These are phyloP conservation scores for Cocos nucifera DNA, from an alignment of 176 grass and related monocot species.

Conservation along the genomic window DNA sequence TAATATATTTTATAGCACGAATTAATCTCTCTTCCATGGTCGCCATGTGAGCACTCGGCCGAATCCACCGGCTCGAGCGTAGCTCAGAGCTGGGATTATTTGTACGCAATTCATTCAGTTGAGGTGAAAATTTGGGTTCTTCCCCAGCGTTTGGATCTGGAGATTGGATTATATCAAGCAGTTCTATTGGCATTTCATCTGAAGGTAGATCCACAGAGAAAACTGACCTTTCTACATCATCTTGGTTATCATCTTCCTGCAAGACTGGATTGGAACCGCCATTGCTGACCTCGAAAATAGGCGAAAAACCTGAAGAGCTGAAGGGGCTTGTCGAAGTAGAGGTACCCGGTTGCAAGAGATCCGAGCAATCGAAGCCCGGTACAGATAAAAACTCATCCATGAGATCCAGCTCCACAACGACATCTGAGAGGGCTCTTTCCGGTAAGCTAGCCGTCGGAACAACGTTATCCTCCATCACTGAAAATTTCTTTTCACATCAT, in stretches of 20 bases:
- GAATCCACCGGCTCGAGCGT: conserved; percentile 16
- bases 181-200: background rate
- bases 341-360: conserved; percentile 18
- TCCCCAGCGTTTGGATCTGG: background rate
- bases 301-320: conserved; percentile 19
- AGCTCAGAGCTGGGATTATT: background rate
- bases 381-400: conserved; percentile 56
- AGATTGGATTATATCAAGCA: background rate
- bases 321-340: conserved; percentile 6
- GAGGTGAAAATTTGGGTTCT: too few relatives aligned
- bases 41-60: conserved; percentile 1
- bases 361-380: conserved; percentile 34
- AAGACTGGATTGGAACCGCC: background rate
- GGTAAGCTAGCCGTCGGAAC: background rate
- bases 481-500: conserved; percentile 21
- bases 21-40: conserved; percentile 57
- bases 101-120: too few relatives aligned
- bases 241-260: conserved; percentile 7
- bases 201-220: conserved; percentile 17
- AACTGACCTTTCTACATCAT: conserved; percentile 15
- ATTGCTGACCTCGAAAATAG: conserved; percentile 11
- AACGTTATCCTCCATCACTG: conserved; percentile 21
- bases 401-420: conserved; percentile 46
- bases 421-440: conserved; percentile 20
- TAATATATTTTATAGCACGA: conserved; percentile 53